Conservation (phyloP, 2,329 filamentous ascomycete species). For the Neofusicoccum parvum region DNA sequence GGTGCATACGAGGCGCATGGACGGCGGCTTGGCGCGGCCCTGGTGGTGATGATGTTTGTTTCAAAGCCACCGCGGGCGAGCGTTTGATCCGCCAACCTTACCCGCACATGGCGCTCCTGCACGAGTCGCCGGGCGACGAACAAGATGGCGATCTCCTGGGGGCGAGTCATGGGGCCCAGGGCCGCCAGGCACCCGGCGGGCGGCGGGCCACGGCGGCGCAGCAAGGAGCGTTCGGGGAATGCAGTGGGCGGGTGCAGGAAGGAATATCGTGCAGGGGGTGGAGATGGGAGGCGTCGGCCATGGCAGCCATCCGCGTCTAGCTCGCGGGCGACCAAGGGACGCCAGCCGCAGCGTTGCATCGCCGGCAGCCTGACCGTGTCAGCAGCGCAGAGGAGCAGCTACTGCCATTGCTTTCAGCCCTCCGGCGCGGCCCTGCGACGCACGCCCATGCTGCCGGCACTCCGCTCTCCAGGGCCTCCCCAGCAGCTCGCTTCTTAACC, state of each 20-base stretch:
- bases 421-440: not conserved
- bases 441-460: not conserved
- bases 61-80: not conserved
- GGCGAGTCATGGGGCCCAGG: not conserved
- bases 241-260: not conserved
- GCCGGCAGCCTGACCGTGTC: slow-evolving; percentile 7
- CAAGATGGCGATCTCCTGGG: slow-evolving; percentile 10
- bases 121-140: not conserved
- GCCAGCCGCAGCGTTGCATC: slow-evolving; percentile 11
- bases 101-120: slow-evolving; percentile 8
- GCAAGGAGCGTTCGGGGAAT: slow-evolving; percentile 6
- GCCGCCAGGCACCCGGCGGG: not conserved
- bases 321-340: not conserved
- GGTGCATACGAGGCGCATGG: slow-evolving; percentile 2
- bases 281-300: slow-evolving; percentile 2
- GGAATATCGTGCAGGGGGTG: not conserved
- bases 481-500: slow-evolving; percentile 8
- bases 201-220: not conserved
- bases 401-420: not conserved
- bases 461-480: slow-evolving; percentile 4
- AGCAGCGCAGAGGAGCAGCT: not conserved
- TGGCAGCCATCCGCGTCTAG: not conserved
- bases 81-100: slow-evolving; percentile 15
- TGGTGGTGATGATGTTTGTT: slow-evolving; percentile 3
- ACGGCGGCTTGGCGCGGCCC: slow-evolving; percentile 4